Evolutionary conservation across 805 yeast species (phyloP).

Genomic region (Yarrowia sp.): DNA sequence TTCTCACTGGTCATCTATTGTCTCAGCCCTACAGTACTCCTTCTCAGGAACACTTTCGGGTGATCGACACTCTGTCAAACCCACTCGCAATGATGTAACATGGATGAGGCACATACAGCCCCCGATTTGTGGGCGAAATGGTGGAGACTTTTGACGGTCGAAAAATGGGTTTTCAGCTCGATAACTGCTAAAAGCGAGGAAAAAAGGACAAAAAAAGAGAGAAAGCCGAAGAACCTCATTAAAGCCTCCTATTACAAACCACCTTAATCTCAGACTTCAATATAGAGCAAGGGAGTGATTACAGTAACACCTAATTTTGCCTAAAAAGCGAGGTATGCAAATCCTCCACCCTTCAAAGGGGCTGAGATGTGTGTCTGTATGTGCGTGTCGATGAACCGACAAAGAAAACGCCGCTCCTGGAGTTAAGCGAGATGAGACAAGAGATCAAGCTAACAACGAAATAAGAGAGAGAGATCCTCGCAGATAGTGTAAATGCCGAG

Average conservation of each 20-base stretch:
- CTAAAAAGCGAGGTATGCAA: not conserved
- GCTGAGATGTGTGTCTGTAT: not conserved
- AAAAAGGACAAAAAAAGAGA: too few relatives aligned
- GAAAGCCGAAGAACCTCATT: too few relatives aligned
- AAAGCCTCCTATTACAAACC: not conserved
- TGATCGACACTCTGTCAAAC: conserved; percentile 5
- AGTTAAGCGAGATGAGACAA: not conserved
- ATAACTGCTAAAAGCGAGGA: too few relatives aligned
- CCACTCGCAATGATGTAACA: not conserved
- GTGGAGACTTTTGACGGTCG: not conserved
- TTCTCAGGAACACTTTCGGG: conserved; percentile 14
- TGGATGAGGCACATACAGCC: not conserved
- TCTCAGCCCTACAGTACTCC: too few relatives aligned
- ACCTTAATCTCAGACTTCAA: not conserved
- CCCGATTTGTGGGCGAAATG: too few relatives aligned
- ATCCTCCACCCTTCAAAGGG: conserved; percentile 13
- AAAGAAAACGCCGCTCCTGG: not conserved
- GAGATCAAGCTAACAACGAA: too few relatives aligned
- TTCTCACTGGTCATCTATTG: too few relatives aligned
- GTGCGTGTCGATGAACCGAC: not conserved
- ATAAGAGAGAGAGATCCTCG: too few relatives aligned
- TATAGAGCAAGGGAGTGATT: not conserved
- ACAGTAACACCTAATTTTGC: not conserved
- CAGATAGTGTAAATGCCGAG: too few relatives aligned
- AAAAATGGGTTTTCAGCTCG: too few relatives aligned